These are phyloP conservation scores for Lactifluus pinguis DNA, from an alignment of 768 basidiomycete genomes.

Conservation along the genomic window DNA sequence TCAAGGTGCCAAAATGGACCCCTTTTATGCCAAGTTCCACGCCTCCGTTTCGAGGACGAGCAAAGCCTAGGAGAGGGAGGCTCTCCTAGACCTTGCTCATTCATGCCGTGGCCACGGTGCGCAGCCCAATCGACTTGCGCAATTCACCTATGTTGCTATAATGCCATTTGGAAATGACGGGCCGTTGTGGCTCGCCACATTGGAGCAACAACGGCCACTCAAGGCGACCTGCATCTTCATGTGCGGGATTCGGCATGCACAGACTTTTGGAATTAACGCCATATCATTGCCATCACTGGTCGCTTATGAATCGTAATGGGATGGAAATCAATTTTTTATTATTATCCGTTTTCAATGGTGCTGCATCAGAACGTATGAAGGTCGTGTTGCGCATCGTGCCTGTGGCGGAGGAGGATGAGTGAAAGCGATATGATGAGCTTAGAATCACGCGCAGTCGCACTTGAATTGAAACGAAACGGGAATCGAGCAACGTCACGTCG, in stretches of 20 bases:
- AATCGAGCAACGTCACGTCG: too few relatives aligned
- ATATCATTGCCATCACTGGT: not conserved
- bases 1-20: too few relatives aligned
- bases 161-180: conserved; percentile 32
- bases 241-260: conserved; percentile 49
- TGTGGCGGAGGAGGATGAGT: too few relatives aligned
- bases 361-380: too few relatives aligned
- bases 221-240: conserved; percentile 25
- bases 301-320: not conserved
- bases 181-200: conserved; percentile 35
- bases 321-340: conserved; percentile 7
- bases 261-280: conserved; percentile 41
- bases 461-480: too few relatives aligned
- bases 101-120: conserved; percentile 35
- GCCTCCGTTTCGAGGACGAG: conserved; percentile 18
- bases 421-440: too few relatives aligned
- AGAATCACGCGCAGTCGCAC: too few relatives aligned
- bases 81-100: conserved; percentile 16
- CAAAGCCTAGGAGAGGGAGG: conserved; percentile 26
- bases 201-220: conserved; percentile 54
- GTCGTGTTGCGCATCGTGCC: too few relatives aligned
- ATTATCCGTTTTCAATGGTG: too few relatives aligned
- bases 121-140: conserved; percentile 38
- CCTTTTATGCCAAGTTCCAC: too few relatives aligned
- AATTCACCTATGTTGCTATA: conserved; percentile 30